Evolutionary conservation across 805 yeast species (phyloP).

Genomic region (Tetrapisispora fleetii): DNA sequence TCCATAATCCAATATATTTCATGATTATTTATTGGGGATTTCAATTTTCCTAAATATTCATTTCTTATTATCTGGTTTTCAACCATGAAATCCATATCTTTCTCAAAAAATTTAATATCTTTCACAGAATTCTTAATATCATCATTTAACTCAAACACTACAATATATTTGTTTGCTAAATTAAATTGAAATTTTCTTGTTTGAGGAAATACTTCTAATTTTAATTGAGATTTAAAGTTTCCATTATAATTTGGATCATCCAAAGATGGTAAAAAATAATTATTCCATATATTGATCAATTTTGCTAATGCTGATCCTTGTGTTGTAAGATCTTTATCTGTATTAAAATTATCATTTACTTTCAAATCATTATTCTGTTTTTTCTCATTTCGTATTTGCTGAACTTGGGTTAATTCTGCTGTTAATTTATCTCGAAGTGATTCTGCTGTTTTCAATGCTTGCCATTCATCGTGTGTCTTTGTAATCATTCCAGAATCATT

Average conservation of each 20-base stretch:
- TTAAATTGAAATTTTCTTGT: conserved; percentile 17
- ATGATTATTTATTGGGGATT: neutral
- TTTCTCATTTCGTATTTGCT: neutral
- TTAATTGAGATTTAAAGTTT: neutral
- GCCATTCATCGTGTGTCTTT: conserved; percentile 5
- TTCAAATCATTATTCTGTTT: neutral
- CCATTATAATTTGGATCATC: neutral
- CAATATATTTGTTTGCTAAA: conserved; percentile 3
- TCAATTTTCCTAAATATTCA: conserved; percentile 4
- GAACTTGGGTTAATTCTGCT: neutral
- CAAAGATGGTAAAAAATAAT: conserved; percentile 1
- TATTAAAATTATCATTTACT: neutral
- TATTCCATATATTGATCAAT: conserved; percentile 8
- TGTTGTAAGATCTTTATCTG: neutral
- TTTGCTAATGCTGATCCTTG: neutral
- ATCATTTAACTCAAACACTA: conserved; percentile 7
- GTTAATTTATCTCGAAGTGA: neutral
- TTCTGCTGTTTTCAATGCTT: neutral
- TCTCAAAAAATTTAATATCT: conserved; percentile 7
- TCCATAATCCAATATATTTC: conserved; percentile 3
- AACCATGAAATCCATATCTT: neutral
- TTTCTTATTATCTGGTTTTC: conserved; percentile 3
- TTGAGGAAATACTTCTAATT: conserved; percentile 15
- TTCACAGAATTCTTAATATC: conserved; percentile 3
- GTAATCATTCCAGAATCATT: neutral